Evolutionary conservation across 2,329 filamentous ascomycete species (phyloP), one percentile per base, ranked within the genome.

Genomic region (Beauveria rudraprayagi): DNA sequence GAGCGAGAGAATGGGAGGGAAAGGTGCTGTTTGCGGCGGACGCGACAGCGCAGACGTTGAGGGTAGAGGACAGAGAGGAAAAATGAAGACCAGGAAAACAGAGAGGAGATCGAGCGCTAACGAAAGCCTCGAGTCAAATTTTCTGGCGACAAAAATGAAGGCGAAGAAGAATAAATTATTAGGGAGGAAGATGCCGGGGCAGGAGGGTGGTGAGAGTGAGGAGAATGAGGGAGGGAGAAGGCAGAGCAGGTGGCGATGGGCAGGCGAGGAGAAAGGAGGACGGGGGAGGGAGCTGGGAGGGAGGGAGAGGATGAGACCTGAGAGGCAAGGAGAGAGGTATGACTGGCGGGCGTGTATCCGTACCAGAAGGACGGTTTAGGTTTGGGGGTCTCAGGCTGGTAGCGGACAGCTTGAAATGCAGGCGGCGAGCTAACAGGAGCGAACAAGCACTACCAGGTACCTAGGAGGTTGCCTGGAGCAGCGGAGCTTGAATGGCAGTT

Each of bases 81-180:
- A 59, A 59, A 58, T 41, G 44, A 50, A 46, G 61, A 40, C 60
- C 54, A 41, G 62, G 59, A 47, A 60, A 61, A 60, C 34, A 60
- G 43, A 61, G 60, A 61, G 60, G 62, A 63, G 66, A 70, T 70
- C 78, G 77, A 82, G 75, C 73, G 75, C 79, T 81, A 82, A 70
- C 72, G 64, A 81, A 77, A 77, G 75, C 72, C 75, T 77, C 75
- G 74, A 75, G 62, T 63, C 63, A 67, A 50, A 43, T 66, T 62
- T 66, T 68, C 67, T 55, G 61, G 61, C 63, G 48, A 62, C 53
- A 66, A 61, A 62, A 62, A 48, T 52, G 62, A 63, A 47, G 57
- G 57, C 57, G 62, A 54, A 57, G 61, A 65, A 65, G 56, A 58
- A 61, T 59, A 55, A 56, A 65, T 65, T 65, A 62, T 56, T 61